Conservation (phyloP, 2,329 filamentous ascomycete genomes). For the Aspergillus calidoustus region DNA sequence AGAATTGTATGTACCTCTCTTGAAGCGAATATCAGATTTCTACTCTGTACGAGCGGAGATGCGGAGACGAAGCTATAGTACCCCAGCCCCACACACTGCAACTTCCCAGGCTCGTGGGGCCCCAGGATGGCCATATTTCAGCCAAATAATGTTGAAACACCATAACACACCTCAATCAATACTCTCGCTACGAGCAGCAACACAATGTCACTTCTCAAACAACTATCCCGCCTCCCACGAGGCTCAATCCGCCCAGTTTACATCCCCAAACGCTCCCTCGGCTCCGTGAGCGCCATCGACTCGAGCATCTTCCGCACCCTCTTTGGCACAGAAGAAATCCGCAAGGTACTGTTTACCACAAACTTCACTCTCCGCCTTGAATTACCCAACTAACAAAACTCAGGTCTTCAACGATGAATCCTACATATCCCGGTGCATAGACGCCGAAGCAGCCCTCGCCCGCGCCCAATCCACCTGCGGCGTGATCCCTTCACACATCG, state of each 20-base stretch:
- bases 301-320: slow-evolving; percentile 21
- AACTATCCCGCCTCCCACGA: slow-evolving; percentile 20
- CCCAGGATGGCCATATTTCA: neutral
- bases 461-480: slow-evolving; percentile 55
- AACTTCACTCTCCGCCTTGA: neutral
- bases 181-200: neutral
- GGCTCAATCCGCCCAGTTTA: slow-evolving; percentile 6
- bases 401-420: slow-evolving; percentile 56
- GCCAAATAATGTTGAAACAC: neutral
- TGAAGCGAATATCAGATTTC: neutral
- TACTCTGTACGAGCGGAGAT: neutral
- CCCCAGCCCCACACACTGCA: neutral
- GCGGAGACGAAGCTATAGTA: neutral
- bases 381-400: too few relatives aligned
- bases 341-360: slow-evolving; percentile 6
- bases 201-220: slow-evolving; percentile 22
- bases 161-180: neutral
- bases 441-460: slow-evolving; percentile 58
- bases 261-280: slow-evolving; percentile 67
- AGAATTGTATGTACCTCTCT: neutral
- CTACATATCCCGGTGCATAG: slow-evolving; percentile 53
- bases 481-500: slow-evolving; percentile 51
- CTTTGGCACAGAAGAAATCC: slow-evolving; percentile 21
- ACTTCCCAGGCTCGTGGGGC: neutral
- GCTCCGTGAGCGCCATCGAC: slow-evolving; percentile 29